Evolutionary conservation across 305 asterid genomes (phyloP), one percentile per base, ranked within the genome.

Genomic region (Fraxinus albicans): DNA sequence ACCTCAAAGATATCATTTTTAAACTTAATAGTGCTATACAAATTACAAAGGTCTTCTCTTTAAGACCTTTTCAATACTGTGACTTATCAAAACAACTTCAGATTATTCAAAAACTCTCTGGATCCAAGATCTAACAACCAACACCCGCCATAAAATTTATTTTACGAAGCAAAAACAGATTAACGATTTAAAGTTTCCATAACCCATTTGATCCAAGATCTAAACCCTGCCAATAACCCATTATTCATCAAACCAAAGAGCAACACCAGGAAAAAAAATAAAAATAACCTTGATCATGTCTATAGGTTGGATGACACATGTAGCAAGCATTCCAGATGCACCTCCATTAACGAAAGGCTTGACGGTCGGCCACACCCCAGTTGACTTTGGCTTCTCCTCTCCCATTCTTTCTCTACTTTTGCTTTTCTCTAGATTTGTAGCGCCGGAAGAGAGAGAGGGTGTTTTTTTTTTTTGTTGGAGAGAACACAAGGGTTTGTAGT

Each of bases 281-380:
- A 33, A 36, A 38, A 75, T 75, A 83, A 94, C 99, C 99, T 95
- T 95, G 86, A 95, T 88, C 99, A 94, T 95, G 82, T 95, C 98
- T 84, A 95, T 89, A 78, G 99, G 99, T 83, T 95, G 99, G 79
- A 95, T 92, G 79, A 92, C 98, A 81, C 98, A 94, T 81, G 99
- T 95, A 15, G 99, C 99, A 35, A 93, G 97, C 99, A 95, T 95
- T 63, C 99, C 99, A 42, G 99, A 92, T 17, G 91, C 88, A 58
- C 99, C 97, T 76, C 99, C 98, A 86, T 95, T 95, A 4, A 89
- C 88, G 84, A 95, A 95, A 8, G 99, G 98, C 91, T 95, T 94
- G 12, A 95, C 93, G 0, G 98, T 85, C 0, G 89, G 90, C 98
- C 99, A 95, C 12, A 92, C 90, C 69, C 96, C 96, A 9, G 34